A percentile compares a stretch with the other conserved stretches of the same genome.
Evolutionary conservation across 2,329 filamentous ascomycete species (phyloP).

Genomic region (Cadophora malorum): DNA sequence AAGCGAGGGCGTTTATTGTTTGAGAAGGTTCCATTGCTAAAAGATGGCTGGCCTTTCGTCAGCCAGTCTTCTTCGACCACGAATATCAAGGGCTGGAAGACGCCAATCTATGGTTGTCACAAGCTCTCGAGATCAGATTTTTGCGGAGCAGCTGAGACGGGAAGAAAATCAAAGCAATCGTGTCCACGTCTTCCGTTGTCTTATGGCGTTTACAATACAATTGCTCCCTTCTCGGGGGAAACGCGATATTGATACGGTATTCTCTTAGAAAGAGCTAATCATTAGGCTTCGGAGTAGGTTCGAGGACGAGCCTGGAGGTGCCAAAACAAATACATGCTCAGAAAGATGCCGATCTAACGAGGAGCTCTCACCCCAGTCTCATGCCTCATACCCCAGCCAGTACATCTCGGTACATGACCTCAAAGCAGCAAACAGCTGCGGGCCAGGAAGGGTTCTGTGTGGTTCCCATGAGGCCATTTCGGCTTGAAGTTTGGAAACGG

Average conservation of each 20-base stretch:
- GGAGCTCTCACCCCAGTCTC: constrained; percentile 20
- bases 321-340: constrained; percentile 20
- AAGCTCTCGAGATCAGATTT: constrained; percentile 28
- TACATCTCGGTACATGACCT: constrained; percentile 35
- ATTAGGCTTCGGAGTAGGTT: constrained; percentile 6
- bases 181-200: constrained; percentile 23
- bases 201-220: neutral
- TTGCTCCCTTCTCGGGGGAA: constrained; percentile 3
- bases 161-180: constrained; percentile 28
- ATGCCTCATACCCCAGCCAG: constrained; percentile 28
- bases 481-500: constrained; percentile 24
- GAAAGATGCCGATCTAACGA: constrained; percentile 29
- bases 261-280: constrained; percentile 6
- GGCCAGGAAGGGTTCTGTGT: constrained; percentile 17
- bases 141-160: constrained; percentile 28
- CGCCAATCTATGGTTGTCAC: constrained; percentile 29
- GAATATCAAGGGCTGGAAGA: constrained; percentile 30
- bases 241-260: neutral
- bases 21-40: constrained; percentile 28
- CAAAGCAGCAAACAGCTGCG: constrained; percentile 35
- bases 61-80: constrained; percentile 40
- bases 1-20: constrained; percentile 31
- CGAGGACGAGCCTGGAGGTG: neutral
- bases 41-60: constrained; percentile 26
- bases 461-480: constrained; percentile 26